phyloP scores from a whole-genome alignment of 2,329 filamentous ascomycete species.

The Rutstroemia sp. region DNA sequence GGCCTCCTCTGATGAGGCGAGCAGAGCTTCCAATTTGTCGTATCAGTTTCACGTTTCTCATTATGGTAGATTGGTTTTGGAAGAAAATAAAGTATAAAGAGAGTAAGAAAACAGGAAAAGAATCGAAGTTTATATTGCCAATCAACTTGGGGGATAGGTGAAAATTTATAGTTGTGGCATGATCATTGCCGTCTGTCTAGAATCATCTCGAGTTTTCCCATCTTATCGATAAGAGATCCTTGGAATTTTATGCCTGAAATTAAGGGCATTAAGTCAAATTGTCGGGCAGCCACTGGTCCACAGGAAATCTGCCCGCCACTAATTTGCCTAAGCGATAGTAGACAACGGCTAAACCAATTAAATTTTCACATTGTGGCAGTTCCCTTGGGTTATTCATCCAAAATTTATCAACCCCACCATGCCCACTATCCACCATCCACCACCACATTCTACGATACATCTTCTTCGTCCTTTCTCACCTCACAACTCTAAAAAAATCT shows the following conservation, averaged over 20 bases:
- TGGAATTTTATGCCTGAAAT: background rate
- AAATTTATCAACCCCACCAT: slow-evolving; percentile 8
- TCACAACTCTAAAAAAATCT: background rate
- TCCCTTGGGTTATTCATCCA: slow-evolving; percentile 4
- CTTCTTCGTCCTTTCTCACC: slow-evolving; percentile 5
- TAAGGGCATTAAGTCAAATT: background rate
- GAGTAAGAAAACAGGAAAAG: background rate
- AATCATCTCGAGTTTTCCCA: slow-evolving; percentile 8
- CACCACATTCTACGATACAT: slow-evolving; percentile 1
- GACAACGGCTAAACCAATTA: slow-evolving; percentile 3
- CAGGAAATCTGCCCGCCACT: background rate
- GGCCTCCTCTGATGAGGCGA: slow-evolving; percentile 19
- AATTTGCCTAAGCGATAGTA: slow-evolving; percentile 5
- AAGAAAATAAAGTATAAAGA: background rate
- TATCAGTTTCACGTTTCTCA: slow-evolving; percentile 18
- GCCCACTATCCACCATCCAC: slow-evolving; percentile 2
- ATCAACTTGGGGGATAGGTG: background rate
- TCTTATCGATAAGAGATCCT: background rate
- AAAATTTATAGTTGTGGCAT: background rate
- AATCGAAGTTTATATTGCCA: background rate
- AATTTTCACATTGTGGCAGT: slow-evolving; percentile 4
- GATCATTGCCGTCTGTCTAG: background rate
- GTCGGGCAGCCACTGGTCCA: background rate
- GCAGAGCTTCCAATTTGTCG: slow-evolving; percentile 22
- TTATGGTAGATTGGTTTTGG: background rate